Evolutionary conservation across 148 eudicot genomes (phyloP).

Genomic region (Vaccinium myrtillus): DNA sequence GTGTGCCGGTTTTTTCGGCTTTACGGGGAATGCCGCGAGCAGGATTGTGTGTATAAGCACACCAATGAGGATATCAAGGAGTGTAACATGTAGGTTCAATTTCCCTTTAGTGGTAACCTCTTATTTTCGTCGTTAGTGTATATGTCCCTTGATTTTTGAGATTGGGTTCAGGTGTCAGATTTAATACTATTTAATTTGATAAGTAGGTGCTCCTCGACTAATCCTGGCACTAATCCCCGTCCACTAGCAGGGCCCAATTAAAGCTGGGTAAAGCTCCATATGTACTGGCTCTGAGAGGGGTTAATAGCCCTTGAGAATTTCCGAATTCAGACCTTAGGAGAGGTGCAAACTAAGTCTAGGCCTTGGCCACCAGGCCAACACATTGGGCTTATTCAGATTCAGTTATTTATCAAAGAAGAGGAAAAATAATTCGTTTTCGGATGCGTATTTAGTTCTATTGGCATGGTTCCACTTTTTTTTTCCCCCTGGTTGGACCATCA

Average conservation of each 20-base stretch:
- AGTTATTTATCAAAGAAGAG: neutral
- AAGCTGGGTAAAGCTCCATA: too few relatives aligned
- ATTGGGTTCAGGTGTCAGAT: neutral
- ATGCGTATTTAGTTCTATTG: neutral
- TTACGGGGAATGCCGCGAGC: slow-evolving; percentile 93
- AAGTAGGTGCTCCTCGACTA: too few relatives aligned
- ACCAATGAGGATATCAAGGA: slow-evolving; percentile 96
- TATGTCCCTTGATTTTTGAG: neutral
- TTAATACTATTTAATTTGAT: too few relatives aligned
- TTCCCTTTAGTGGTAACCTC: neutral
- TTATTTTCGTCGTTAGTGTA: neutral
- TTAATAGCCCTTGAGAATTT: too few relatives aligned
- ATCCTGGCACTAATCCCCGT: too few relatives aligned
- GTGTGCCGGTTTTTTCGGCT: slow-evolving; percentile 76
- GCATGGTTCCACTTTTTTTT: neutral
- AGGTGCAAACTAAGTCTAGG: too few relatives aligned
- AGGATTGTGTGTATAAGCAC: slow-evolving; percentile 95
- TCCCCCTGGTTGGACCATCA: neutral
- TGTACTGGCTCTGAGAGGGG: too few relatives aligned
- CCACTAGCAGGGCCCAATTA: too few relatives aligned
- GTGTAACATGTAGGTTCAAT: slow-evolving; percentile 75
- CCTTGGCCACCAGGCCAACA: too few relatives aligned
- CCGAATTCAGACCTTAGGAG: too few relatives aligned
- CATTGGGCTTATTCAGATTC: neutral
- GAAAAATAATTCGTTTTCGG: neutral